Base-by-base conservation (phyloP, 2,329 filamentous ascomycete species). In the Epichloe typhina region DNA sequence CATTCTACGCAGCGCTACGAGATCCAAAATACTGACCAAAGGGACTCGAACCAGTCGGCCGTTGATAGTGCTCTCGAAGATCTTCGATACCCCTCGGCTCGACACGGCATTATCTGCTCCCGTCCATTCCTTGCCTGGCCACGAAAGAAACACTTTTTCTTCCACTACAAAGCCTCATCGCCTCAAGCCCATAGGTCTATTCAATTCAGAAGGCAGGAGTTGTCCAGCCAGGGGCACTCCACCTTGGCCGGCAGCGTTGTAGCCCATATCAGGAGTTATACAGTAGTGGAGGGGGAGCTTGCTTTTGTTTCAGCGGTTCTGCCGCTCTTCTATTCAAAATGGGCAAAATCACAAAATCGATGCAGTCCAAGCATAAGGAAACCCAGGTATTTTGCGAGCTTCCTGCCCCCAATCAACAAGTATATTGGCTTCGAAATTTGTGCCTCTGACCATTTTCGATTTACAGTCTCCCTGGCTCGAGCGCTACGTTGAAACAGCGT, bases 381-480 rank as follows among this genome's bases (percentile, higher is more conserved):
- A 83, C 79, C 33, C 62, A 83, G 74, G 81, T 84, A 70, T 66
- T 76, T 53, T 44, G 31, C 13, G 11, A 48, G 26, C 35, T 23
- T 12, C 7, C 8, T 19, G 11, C n/a, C 3, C 13, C 15, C 37
- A 12, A 33, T 12, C 15, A 33, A 15, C 9, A 33, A 12, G 12
- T 12, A 36, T 3, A 23, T 17, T 36, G 15, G 2, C 35, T 21
- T n/a, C 13, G 33, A 26, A 6, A n/a, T 36, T n/a, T 26, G 37
- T 12, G 15, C 19, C 49, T 49, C 33, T 52, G 23, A 51, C 35
- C 19, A 3, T 19, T 13, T 42, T 38, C 31, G 12, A 5, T 23
- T 31, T 9, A 46, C 58, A 96, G 88, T 95, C 93, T 67, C 84
- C 88, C 58, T 95, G 86, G 75, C 78, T 97, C 57, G 79, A 84